Base-by-base conservation (phyloP, 495 filamentous ascomycete species). In the Penicillium desertorum region DNA sequence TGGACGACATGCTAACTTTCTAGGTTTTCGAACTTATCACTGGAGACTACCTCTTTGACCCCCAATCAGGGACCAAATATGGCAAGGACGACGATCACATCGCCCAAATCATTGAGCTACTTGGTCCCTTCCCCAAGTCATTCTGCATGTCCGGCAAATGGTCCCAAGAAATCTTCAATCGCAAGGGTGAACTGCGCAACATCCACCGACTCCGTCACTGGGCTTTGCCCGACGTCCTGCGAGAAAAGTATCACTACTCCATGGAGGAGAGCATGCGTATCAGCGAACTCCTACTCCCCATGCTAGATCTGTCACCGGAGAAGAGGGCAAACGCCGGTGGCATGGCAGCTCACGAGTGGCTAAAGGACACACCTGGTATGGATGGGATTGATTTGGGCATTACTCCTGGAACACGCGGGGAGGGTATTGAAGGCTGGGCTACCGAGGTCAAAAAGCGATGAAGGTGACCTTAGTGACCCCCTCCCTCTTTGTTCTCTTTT, bases 41-140 rank as follows among this genome's bases (percentile, higher is more conserved):
- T 12, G 94, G 94, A 62, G 94, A 99, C 75, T 99, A 98, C 69
- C 86, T 99, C 44, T 99, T 99, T 74, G 94, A 99, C 65, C 94
- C 94, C 1, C 94, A 99, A 75, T 98, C 94, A 5, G 94, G 94
- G 51, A 98, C 95, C 20, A 98, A 98, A 73, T 99, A 99, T 68
- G 94, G 94, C 67, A 99, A 99, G 79, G 94, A 99, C 71, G 94
- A 99, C 75, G 94, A 99, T 72, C 94, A 99, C 75, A 99, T 98
- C 43, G 94, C 94, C 3, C 94, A 99, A 71, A 97, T 99, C 66
- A 97, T 99, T 72, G 94, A 99, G 71, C 86, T 99, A 32, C 84
- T 99, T 9, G 94, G 94, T 20, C 85, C 86, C 19, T 98, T 99
- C 71, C 93, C 94, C 45, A 94, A 94, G 66, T 87, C 90, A 4